Conservation (phyloP, 257 asterid species). For the Ajuga chamaepitys region DNA sequence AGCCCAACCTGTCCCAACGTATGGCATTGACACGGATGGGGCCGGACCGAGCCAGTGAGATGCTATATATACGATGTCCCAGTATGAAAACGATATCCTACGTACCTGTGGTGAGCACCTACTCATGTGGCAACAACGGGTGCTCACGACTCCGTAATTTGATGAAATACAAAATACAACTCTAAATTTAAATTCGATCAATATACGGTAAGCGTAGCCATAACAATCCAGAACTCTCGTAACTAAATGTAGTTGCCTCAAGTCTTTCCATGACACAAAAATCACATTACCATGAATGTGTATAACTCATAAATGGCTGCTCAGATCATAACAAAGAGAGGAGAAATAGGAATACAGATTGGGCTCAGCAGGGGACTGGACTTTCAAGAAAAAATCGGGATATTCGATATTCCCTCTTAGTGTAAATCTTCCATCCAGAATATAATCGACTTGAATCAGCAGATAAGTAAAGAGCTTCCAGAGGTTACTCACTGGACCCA, state of each 20-base stretch:
- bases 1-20: no score
- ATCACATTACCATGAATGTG: background rate
- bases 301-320: background rate
- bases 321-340: background rate
- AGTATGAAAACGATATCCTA: no score
- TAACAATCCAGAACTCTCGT: background rate
- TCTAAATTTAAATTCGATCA: no score
- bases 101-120: no score
- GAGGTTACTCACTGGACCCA: background rate
- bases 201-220: background rate
- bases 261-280: constrained; percentile 1
- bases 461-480: background rate
- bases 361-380: background rate
- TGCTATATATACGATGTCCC: no score
- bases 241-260: background rate
- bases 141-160: no score
- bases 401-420: background rate
- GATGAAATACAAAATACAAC: no score
- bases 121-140: no score
- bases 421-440: background rate
- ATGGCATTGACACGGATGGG: no score
- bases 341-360: background rate
- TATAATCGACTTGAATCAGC: background rate
- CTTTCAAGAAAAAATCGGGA: background rate
- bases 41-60: no score